Base-by-base conservation (phyloP, 352 stramenopile species). In the Pythium guiyangense region DNA sequence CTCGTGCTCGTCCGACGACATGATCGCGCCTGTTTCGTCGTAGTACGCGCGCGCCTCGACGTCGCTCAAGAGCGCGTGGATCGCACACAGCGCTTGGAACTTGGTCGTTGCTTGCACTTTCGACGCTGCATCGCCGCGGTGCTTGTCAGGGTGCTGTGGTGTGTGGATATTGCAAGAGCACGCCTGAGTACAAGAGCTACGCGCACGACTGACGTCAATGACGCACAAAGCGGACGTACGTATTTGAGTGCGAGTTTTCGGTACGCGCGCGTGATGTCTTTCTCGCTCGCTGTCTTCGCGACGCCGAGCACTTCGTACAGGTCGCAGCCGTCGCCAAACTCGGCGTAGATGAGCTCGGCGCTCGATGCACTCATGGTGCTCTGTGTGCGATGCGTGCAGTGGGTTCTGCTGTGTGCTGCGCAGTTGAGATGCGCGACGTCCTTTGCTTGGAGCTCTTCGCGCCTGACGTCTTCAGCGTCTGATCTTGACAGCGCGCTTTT, bases 81-180 rank as follows among this genome's bases (percentile, higher is more conserved):
- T 88, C 25, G 88, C 75, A 44, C 80, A 90, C 39, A 97, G 71
- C 3, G 86, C 84, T 64, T 97, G 85, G 58, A 97, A 97, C 55
- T 83, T 96, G 35, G 69, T 65, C 1, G 79, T 92, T 40, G 85
- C 71, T 42, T 84, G 66, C 31, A 66, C 54, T 45, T 75, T 69
- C 22, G 79, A 63, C 17, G 55, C 54, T 31, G 73, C 73, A 69
- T 96, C 81, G 11, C 86, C 86, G 22, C 74, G 82, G 39, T 95
- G 89, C 61, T 97, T 97, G 63, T 97, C 88, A 17, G 90, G 90
- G 54, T 97, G 90, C 85, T 97, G 62, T 22, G 47, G 53, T n/a
- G n/a, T n/a, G n/a, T n/a, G n/a, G n/a, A n/a, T n/a, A n/a, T n/a
- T n/a, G n/a, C n/a, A n/a, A n/a, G n/a, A n/a, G n/a, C n/a, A n/a